These are phyloP conservation scores for Chaetothyriales sp. DNA, from an alignment of 2,329 filamentous ascomycete genomes.

Conservation along the genomic window DNA sequence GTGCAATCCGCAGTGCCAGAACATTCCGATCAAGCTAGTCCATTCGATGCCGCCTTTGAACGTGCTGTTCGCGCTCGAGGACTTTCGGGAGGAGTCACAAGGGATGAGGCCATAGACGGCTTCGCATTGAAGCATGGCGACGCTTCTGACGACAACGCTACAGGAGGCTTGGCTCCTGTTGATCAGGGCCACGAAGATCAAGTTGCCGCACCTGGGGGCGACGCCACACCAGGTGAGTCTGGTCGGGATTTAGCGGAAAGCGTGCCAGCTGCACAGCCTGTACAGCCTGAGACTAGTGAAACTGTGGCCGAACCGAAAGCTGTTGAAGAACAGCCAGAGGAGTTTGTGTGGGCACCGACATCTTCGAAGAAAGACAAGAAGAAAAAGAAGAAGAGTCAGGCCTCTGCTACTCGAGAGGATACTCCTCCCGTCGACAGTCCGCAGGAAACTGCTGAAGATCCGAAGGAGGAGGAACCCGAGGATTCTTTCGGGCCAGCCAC, in stretches of 20 bases:
- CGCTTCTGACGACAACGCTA: background rate
- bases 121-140: conserved; percentile 11
- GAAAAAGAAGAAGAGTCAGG: conserved; percentile 7
- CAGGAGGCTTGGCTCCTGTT: background rate
- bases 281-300: no score
- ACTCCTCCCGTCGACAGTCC: background rate
- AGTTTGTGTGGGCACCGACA: conserved; percentile 4
- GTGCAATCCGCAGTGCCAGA: no score
- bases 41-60: conserved; percentile 15
- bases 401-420: background rate
- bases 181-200: background rate
- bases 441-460: background rate
- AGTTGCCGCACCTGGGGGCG: background rate
- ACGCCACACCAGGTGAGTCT: background rate
- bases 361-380: conserved; percentile 13
- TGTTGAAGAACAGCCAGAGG: background rate
- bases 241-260: no score
- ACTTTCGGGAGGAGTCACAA: conserved; percentile 6
- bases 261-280: no score
- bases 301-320: background rate
- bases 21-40: conserved; percentile 1
- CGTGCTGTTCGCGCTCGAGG: conserved; percentile 12
- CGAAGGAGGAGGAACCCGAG: background rate
- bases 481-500: background rate
- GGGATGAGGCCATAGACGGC: conserved; percentile 10